Evolutionary conservation across 208 protist species (phyloP), one percentile per base, ranked within the genome.

Genomic region (Sergeia podlipaevii): DNA sequence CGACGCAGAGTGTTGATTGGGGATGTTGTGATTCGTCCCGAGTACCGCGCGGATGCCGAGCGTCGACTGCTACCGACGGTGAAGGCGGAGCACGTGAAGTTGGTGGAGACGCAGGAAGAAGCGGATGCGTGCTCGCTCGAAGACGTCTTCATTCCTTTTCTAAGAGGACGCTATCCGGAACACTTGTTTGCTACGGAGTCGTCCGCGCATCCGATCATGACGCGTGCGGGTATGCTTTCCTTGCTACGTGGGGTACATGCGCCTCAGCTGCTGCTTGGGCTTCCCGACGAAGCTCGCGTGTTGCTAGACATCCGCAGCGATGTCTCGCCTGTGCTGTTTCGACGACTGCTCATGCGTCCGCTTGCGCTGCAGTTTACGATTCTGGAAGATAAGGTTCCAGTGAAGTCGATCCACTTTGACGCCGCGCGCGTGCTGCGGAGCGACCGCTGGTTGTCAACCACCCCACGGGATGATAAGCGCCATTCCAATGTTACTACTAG

Each of bases 121-220:
- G 83, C 84, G 1, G 60, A 46, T 17, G 30, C 36, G 20, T 84
- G 65, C 42, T 68, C 68, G 28, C 63, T 92, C 24, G 74, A 92
- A 27, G 84, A 95, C 50, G 66, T 95, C 17, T 89, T 75, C 37
- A 55, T 95, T 29, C 88, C 88, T 0, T 92, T 95, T 67, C 62
- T 95, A 13, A 77, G 84, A 17, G 88, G 88, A 13, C 46, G 58
- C 27, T 87, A 79, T 46, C 80, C 82, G n/a, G 52, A 54, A 23
- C 65, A 83, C 7, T 61, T 83, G 26, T 82, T 91, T 51, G 82
- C 82, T 20, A 64, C 73, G 3, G 64, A 88, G 20, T 53, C 50
- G 1, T 79, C 77, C 3, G 37, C 67, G 23, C 86, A 94, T 54
- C 82, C 83, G 17, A 77, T 94, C 42, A 83, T 91, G 79, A 88